Evolutionary conservation across 2,329 filamentous ascomycete genomes (phyloP).

Genomic region (Fusarium chlamydosporum): DNA sequence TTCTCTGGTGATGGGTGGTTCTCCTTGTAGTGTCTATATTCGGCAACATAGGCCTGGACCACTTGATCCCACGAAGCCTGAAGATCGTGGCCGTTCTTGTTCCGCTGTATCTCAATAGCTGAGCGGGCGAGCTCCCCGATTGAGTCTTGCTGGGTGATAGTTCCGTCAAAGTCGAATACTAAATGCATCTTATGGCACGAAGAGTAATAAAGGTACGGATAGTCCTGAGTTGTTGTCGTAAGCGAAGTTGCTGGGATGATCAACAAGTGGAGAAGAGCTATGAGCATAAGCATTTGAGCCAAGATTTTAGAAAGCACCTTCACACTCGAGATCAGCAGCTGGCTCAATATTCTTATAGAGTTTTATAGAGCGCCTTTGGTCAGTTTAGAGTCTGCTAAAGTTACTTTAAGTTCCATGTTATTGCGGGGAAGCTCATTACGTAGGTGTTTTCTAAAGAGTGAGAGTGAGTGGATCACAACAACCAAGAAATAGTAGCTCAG

Average conservation of each 20-base stretch:
- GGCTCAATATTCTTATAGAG: conserved; percentile 14
- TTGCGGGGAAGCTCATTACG: conserved; percentile 46
- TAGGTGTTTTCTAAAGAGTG: conserved; percentile 32
- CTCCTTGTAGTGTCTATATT: conserved; percentile 57
- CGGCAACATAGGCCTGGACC: conserved; percentile 62
- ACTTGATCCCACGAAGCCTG: conserved; percentile 60
- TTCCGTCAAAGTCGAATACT: conserved; percentile 72
- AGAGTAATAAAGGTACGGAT: background rate
- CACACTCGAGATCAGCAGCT: conserved; percentile 10
- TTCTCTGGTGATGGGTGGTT: conserved; percentile 53
- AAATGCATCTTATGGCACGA: conserved; percentile 57
- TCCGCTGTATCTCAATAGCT: conserved; percentile 57
- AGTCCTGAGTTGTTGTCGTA: conserved; percentile 9
- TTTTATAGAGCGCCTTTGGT: conserved; percentile 11
- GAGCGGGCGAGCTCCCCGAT: conserved; percentile 63
- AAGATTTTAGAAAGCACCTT: conserved; percentile 7
- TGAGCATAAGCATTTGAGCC: conserved; percentile 26
- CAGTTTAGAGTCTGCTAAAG: conserved; percentile 20
- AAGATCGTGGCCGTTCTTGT: conserved; percentile 53
- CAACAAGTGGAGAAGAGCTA: conserved; percentile 13
- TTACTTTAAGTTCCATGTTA: conserved; percentile 8
- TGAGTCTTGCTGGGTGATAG: conserved; percentile 69
- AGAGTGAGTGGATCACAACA: conserved; percentile 38
- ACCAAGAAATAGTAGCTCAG: conserved; percentile 17
- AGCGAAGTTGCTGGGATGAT: conserved; percentile 11